Base-by-base conservation (phyloP, 2,329 filamentous ascomycete species). In the Plenodomus tracheiphilus region DNA sequence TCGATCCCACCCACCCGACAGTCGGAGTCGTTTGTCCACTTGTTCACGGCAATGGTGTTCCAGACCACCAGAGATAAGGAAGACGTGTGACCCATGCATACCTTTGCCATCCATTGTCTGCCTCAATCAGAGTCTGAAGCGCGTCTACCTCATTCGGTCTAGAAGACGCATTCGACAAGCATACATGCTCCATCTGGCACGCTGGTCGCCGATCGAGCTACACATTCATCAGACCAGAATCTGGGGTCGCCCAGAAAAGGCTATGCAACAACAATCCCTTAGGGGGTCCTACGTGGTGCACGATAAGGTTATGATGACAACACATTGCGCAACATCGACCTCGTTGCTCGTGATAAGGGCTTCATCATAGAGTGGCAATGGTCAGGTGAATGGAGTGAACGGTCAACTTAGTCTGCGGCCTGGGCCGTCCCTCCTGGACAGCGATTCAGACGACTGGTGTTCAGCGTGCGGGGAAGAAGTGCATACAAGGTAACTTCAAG, bases 281-380 rank as follows among this genome's bases (percentile, higher is more conserved):
- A 34, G 39, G 13, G 35, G 13, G 35, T 36, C 43, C 11, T 49
- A 32, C 18, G 37, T 30, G 34, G 19, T 39, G 41, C 49, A 39
- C 54, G 55, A 59, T 54, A 54, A 58, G 51, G 47, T 51, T 52
- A 47, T 30, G 19, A 47, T 44, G 41, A 45, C 41, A 59, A 46
- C 44, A 47, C 28, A 53, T 47, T 39, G 50, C 49, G 43, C 46
- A 38, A 56, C 38, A 19, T 13, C 34, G 22, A 32, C 28, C 28
- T 11, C 13, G 13, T 7, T 15, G 15, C 15, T 10, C 28, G 28
- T 32, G 28, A 32, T 32, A 32, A 32, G 28, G 28, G 13, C 28
- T 38, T 36, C 34, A 52, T 54, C 38, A 47, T 46, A 41, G 51
- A 53, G 50, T 43, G 2, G 39, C 28, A 3, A 21, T 19, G n/a